These are phyloP conservation scores for Escallonia rubra DNA, from an alignment of 129 eudicot genomes.

Conservation along the genomic window DNA sequence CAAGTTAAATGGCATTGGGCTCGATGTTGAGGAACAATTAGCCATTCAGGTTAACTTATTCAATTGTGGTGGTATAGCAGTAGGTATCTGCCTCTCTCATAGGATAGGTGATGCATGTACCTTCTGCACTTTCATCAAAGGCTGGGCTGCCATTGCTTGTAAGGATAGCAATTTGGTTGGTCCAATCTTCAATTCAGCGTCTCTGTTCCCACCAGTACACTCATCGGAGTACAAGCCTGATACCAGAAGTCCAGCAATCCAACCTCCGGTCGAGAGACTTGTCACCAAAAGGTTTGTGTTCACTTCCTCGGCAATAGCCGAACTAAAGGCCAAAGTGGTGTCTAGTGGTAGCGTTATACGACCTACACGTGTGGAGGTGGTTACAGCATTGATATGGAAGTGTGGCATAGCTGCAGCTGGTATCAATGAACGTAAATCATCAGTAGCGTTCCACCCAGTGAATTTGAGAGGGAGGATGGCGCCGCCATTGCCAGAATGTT, in stretches of 20 bases:
- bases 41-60: slow-evolving; percentile 18
- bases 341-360: background rate
- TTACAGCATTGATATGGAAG: slow-evolving; percentile 20
- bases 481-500: slow-evolving; percentile 28
- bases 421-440: background rate
- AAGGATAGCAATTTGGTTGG: background rate
- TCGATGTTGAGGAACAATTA: too few species aligned
- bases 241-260: too few species aligned
- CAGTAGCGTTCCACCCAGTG: slow-evolving; percentile 18
- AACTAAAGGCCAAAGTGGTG: background rate
- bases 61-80: slow-evolving; percentile 19
- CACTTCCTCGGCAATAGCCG: slow-evolving; percentile 1
- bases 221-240: too few species aligned
- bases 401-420: slow-evolving; percentile 5
- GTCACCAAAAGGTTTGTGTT: slow-evolving; percentile 16
- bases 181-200: slow-evolving; percentile 17
- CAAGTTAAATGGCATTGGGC: background rate
- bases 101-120: slow-evolving; percentile 11
- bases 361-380: slow-evolving; percentile 16
- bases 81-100: slow-evolving; percentile 16
- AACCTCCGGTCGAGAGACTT: background rate
- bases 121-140: background rate
- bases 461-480: slow-evolving; percentile 38
- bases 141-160: slow-evolving; percentile 10
- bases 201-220: slow-evolving; percentile 12